Base-by-base conservation (phyloP, 768 basidiomycete genomes). In the Sporobolomyces roseus region DNA sequence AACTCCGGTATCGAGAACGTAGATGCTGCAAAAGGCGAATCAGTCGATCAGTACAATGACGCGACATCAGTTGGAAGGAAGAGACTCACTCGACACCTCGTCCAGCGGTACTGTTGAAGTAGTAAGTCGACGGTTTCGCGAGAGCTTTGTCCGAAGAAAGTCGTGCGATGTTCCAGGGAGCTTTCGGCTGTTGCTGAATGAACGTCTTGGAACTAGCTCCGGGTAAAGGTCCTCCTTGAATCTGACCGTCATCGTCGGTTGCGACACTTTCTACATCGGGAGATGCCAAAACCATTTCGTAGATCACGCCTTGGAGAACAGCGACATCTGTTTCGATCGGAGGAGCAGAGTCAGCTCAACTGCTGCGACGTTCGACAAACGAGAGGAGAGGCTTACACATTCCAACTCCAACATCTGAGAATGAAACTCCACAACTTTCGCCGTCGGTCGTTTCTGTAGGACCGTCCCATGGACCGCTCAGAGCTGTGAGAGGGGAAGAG, bases 81-180 rank as follows among this genome's bases (percentile, higher is more conserved):
- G 4, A 41, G 25, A 41, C 61, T 4, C 30, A 63, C 61, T 63
- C 61, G 51, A 63, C 61, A 27, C 61, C 61, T 53, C 51, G 50
- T 43, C 61, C 61, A 14, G 61, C 61, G 2, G 61, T 63, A 29
- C 51, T 53, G 41, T 63, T 63, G 61, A 63, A 63, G 10, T n/a
- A 63, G 41, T 63, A 63, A 6, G 61, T 63, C 61, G 61, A 63
- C n/a, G 61, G 61, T 45, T 63, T 63, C 51, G 61, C 36, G 51
- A 63, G 53, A 29, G 61, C 23, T 23, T 25, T 46, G 41, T 53
- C 54, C 13, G 61, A 43, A 23, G 61, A 63, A 27, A 63, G 51
- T 27, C 61, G 61, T 38, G 61, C 61, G 61, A 63, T 52, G 51
- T 63, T 63, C 50, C 50, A 63, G 19, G 50, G 50, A 1, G 61